These are phyloP conservation scores for Claviceps humidiphila DNA, from an alignment of 2,329 filamentous ascomycete species.

Conservation along the genomic window DNA sequence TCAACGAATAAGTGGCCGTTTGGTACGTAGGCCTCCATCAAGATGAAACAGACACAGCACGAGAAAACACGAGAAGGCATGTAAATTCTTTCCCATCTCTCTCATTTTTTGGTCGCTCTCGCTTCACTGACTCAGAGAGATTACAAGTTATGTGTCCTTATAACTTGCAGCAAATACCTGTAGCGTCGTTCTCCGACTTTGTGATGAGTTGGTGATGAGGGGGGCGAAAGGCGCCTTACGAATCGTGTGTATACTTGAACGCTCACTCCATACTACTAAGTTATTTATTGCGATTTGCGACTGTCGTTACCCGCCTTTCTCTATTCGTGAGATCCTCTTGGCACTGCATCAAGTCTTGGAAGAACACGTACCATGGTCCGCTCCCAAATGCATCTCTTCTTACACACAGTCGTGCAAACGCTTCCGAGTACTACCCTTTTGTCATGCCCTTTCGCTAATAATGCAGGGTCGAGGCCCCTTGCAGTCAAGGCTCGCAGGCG, in stretches of 20 bases:
- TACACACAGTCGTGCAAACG: not conserved
- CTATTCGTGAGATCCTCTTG: no score
- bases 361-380: not conserved
- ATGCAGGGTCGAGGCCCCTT: not conserved
- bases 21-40: not conserved
- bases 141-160: not conserved
- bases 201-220: not conserved
- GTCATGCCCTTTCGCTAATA: not conserved
- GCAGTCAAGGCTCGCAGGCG: not conserved
- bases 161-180: slow-evolving; percentile 1
- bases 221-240: not conserved
- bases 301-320: no score
- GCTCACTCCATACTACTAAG: no score
- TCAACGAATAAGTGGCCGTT: not conserved
- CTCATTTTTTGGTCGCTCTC: not conserved
- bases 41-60: not conserved
- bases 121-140: not conserved
- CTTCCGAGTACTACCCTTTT: not conserved
- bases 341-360: no score
- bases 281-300: no score
- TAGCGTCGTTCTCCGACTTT: slow-evolving; percentile 1
- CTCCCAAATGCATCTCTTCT: not conserved
- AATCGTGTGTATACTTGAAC: no score
- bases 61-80: not conserved
- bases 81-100: not conserved